Evolutionary conservation across 2,329 filamentous ascomycete genomes (phyloP).

Genomic region (Fusarium decemcellulare): DNA sequence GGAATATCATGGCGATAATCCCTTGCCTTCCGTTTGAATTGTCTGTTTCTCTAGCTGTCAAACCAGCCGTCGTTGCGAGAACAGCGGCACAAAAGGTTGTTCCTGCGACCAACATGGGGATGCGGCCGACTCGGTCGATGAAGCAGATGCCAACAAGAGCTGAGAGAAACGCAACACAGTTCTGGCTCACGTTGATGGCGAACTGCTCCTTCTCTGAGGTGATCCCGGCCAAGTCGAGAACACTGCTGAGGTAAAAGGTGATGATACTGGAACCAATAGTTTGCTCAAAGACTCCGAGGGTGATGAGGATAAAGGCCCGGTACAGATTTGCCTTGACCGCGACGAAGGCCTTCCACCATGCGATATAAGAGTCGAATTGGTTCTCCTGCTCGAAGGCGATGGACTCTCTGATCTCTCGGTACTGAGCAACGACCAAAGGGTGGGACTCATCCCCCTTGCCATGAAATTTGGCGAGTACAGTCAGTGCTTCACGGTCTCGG

Average conservation of each 20-base stretch:
- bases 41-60: constrained; percentile 20
- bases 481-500: constrained; percentile 53
- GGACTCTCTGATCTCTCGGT: constrained; percentile 51
- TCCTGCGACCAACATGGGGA: constrained; percentile 20
- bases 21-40: constrained; percentile 14
- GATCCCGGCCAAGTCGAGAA: constrained; percentile 23
- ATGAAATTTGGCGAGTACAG: constrained; percentile 54
- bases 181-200: constrained; percentile 27
- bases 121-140: constrained; percentile 19
- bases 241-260: constrained; percentile 29
- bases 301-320: constrained; percentile 22
- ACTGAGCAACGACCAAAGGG: constrained; percentile 56
- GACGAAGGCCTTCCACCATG: constrained; percentile 27
- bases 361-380: constrained; percentile 21
- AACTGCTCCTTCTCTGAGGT: constrained; percentile 30
- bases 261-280: constrained; percentile 29
- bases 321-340: constrained; percentile 20
- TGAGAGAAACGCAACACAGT: constrained; percentile 20
- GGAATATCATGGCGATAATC: constrained; percentile 28
- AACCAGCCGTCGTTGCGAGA: constrained; percentile 21
- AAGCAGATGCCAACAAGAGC: constrained; percentile 18
- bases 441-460: constrained; percentile 57
- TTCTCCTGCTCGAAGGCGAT: constrained; percentile 46
- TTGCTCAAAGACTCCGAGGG: constrained; percentile 29
- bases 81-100: constrained; percentile 25